Conservation (phyloP, 177 flowering plant genomes). For the Vitis hybrid region DNA sequence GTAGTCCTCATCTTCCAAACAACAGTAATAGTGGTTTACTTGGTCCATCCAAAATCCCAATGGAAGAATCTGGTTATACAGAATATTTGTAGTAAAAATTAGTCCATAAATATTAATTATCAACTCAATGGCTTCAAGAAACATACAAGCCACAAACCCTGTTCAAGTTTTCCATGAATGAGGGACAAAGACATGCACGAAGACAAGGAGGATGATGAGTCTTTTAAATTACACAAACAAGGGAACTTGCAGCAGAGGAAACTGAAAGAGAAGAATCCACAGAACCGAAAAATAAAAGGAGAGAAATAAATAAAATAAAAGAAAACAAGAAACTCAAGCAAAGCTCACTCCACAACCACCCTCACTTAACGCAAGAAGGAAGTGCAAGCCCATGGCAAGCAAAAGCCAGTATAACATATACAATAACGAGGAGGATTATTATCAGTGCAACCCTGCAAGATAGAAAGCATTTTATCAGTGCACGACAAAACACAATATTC, state of each 20-base stretch:
- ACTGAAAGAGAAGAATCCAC: not conserved
- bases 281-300: not conserved
- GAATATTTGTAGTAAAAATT: not conserved
- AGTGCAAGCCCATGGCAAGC: slow-evolving; percentile 74
- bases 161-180: slow-evolving; percentile 7
- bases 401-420: slow-evolving; percentile 64
- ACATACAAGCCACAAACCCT: not conserved
- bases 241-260: slow-evolving; percentile 6
- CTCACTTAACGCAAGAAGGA: slow-evolving; percentile 59
- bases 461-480: slow-evolving; percentile 9
- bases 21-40: too few relatives aligned
- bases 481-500: slow-evolving; percentile 6
- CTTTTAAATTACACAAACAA: slow-evolving; percentile 6
- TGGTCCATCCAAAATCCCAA: too few relatives aligned
- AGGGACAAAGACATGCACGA: not conserved
- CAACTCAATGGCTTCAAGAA: not conserved
- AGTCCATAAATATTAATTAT: not conserved
- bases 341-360: not conserved
- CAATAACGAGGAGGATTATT: slow-evolving; percentile 54
- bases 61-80: too few relatives aligned
- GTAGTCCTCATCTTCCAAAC: too few relatives aligned
- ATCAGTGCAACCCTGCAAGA: slow-evolving; percentile 66
- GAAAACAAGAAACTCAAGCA: not conserved
- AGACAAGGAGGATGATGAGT: not conserved
- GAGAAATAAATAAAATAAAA: too few relatives aligned